These are phyloP conservation scores for Aspergillus awamori DNA, from an alignment of 2,329 filamentous ascomycete species.

Conservation along the genomic window DNA sequence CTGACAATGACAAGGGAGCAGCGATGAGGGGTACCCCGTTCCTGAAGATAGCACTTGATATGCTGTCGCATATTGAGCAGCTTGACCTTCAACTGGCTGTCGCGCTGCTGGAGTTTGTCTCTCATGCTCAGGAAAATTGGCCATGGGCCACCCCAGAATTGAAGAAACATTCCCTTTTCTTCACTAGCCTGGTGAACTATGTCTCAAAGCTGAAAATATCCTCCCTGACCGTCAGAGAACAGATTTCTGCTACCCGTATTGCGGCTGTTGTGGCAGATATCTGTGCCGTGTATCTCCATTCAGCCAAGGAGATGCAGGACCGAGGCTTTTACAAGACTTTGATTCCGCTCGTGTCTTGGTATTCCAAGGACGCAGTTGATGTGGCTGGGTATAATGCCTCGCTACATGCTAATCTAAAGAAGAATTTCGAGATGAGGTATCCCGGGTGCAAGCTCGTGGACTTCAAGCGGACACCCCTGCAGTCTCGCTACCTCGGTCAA, in stretches of 20 bases:
- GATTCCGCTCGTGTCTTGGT: constrained; percentile 75
- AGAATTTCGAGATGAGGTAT: constrained; percentile 81
- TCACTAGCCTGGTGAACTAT: constrained; percentile 71
- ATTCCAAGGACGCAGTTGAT: constrained; percentile 73
- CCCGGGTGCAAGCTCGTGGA: constrained; percentile 71
- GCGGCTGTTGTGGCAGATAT: constrained; percentile 85
- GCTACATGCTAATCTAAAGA: constrained; percentile 79
- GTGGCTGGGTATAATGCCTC: constrained; percentile 86
- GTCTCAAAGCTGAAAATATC: constrained; percentile 62
- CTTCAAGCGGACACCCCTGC: constrained; percentile 75
- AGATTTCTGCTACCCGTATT: constrained; percentile 67
- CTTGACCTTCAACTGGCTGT: constrained; percentile 68
- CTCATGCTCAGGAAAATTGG: constrained; percentile 90
- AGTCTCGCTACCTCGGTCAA: constrained; percentile 67
- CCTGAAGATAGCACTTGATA: constrained; percentile 71
- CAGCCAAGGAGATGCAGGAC: constrained; percentile 75
- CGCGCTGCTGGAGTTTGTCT: constrained; percentile 82
- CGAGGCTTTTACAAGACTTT: constrained; percentile 69
- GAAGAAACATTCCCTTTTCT: constrained; percentile 71
- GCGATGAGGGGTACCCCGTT: constrained; percentile 64
- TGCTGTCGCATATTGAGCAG: constrained; percentile 66
- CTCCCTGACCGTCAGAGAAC: constrained; percentile 48
- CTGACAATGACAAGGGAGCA: constrained; percentile 53
- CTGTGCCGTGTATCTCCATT: constrained; percentile 87
- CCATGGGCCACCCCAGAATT: constrained; percentile 87